Base-by-base conservation (phyloP, 2,329 filamentous ascomycete genomes). In the Pseudogymnoascus sp. region DNA sequence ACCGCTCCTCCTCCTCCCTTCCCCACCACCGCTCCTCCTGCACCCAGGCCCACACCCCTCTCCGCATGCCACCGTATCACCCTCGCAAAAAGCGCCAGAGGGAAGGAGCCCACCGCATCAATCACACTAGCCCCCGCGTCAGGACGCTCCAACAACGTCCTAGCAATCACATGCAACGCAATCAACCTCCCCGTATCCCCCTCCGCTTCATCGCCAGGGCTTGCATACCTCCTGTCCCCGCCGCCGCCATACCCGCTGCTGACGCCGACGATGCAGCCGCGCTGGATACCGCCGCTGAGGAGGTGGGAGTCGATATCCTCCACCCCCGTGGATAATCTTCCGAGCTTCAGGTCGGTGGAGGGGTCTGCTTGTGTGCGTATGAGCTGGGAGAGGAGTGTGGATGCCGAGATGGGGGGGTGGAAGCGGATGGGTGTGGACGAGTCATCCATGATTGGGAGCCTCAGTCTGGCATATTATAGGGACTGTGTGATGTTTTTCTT, bases 191-290 rank as follows among this genome's bases (percentile, higher is more conserved):
- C 40, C 10, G 40, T 21, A 11, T 44, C 40, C 3, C 10, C 40
- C 40, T 13, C 40, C n/a, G n/a, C n/a, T n/a, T n/a, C n/a, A n/a
- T n/a, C n/a, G n/a, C n/a, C n/a, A n/a, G n/a, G n/a, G n/a, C n/a
- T n/a, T n/a, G n/a, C n/a, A n/a, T n/a, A n/a, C n/a, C n/a, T n/a
- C n/a, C n/a, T n/a, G n/a, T n/a, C n/a, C n/a, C n/a, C n/a, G n/a
- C 75, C 42, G 78, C 79, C 19, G 80, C 78, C 70, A 3, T 38
- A 38, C 2, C 83, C 82, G 0, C 79, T 74, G 63, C 82, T 86
- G 62, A 85, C 62, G 0, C 83, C 83, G 1, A 83, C 78, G 0
- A 86, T 77, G 19, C 72, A 73, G 0, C 82, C 82, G n/a, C 79
- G 71, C 70, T 80, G 77, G 10, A 84, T 73, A 0, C 81, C 81